These are phyloP conservation scores for Coniella lustricola DNA, from an alignment of 2,329 filamentous ascomycete species.

Conservation along the genomic window DNA sequence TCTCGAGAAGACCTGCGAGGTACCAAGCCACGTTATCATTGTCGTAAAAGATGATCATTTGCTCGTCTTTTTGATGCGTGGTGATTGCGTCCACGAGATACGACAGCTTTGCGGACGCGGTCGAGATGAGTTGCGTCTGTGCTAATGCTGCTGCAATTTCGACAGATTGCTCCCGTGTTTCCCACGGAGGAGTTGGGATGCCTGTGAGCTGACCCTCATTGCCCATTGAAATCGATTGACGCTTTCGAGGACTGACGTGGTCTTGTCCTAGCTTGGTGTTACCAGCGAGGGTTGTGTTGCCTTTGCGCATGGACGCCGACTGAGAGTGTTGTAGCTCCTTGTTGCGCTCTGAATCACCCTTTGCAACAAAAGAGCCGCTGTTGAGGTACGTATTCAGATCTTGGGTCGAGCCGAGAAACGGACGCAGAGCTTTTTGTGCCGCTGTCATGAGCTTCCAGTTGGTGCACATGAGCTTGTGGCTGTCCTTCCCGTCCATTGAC, in stretches of 20 bases:
- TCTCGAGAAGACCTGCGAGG: conserved; percentile 73
- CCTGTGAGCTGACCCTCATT: conserved; percentile 18
- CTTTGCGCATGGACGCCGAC: neutral
- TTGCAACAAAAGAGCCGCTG: conserved; percentile 34
- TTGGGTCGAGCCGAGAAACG: conserved; percentile 35
- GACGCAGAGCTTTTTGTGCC: conserved; percentile 46
- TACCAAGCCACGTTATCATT: conserved; percentile 82
- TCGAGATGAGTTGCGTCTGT: conserved; percentile 62
- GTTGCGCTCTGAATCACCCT: conserved; percentile 31
- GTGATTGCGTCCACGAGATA: conserved; percentile 72
- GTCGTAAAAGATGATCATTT: conserved; percentile 90
- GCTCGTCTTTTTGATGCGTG: conserved; percentile 62
- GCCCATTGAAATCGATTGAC: conserved; percentile 24
- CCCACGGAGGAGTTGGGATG: conserved; percentile 17
- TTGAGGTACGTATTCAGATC: conserved; percentile 42
- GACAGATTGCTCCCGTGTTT: conserved; percentile 6
- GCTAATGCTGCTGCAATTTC: conserved; percentile 43
- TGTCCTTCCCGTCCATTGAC: conserved; percentile 51
- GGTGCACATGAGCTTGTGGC: conserved; percentile 44
- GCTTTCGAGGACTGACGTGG: conserved; percentile 26
- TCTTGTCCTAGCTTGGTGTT: conserved; percentile 36
- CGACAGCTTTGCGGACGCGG: conserved; percentile 77
- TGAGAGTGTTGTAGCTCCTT: conserved; percentile 23
- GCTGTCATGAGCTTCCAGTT: conserved; percentile 42
- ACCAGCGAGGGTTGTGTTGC: conserved; percentile 28